A percentile compares a stretch with the other conserved stretches of the same genome.
Conservation (phyloP, 1,139 yeast species). For the Protomyces pachydermus region DNA sequence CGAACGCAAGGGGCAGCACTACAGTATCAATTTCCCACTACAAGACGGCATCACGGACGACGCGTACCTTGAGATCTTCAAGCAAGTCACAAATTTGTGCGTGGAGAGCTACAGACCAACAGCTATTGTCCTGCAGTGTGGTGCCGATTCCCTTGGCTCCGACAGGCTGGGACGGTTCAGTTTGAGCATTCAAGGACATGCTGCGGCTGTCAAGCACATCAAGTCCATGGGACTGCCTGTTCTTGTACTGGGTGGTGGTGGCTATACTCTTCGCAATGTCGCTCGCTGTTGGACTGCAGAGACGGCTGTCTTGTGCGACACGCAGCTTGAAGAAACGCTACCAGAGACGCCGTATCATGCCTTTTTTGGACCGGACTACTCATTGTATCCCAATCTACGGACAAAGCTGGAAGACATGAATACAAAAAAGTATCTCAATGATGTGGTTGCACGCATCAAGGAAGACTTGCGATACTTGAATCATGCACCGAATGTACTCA, state of each 20-base stretch:
- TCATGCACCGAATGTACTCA: slow-evolving; percentile 92
- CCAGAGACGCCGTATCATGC: slow-evolving; percentile 82
- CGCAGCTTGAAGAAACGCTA: slow-evolving; percentile 64
- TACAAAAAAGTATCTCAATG: slow-evolving; percentile 75
- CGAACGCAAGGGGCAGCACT: slow-evolving; percentile 78
- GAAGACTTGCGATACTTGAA: slow-evolving; percentile 78
- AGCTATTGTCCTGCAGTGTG: slow-evolving; percentile 91
- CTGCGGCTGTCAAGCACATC: slow-evolving; percentile 85
- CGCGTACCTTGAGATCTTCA: slow-evolving; percentile 69
- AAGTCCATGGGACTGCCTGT: slow-evolving; percentile 82
- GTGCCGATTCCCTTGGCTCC: slow-evolving; percentile 92
- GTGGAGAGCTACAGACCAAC: slow-evolving; percentile 82
- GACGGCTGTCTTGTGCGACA: slow-evolving; percentile 79
- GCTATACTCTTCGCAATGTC: slow-evolving; percentile 93
- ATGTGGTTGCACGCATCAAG: slow-evolving; percentile 65
- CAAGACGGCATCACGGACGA: slow-evolving; percentile 96
- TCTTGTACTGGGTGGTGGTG: slow-evolving; percentile 95
- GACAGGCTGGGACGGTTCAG: slow-evolving; percentile 93
- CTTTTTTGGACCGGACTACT: slow-evolving; percentile 89
- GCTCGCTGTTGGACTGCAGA: slow-evolving; percentile 94
- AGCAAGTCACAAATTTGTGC: slow-evolving; percentile 81
- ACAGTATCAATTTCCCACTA: slow-evolving; percentile 85
- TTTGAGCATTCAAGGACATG: slow-evolving; percentile 84
- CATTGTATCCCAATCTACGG: slow-evolving; percentile 82
- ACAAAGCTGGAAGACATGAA: slow-evolving; percentile 87